These are phyloP conservation scores for Manihot esculenta DNA, from an alignment of 441 rosid genomes.

Conservation along the genomic window DNA sequence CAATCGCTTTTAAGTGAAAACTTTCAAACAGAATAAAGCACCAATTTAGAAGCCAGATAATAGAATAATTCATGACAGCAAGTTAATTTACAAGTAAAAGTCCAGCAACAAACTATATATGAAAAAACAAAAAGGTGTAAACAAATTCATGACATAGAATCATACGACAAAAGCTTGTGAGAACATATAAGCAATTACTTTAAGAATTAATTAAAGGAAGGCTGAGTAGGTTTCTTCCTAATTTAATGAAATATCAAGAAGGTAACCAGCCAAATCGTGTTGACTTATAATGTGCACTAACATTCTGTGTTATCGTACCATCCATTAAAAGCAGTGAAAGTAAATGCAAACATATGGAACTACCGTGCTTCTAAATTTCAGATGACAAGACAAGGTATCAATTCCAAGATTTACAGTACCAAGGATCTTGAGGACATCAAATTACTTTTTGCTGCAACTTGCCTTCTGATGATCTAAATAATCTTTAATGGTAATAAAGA, in stretches of 20 bases:
- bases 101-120: neutral
- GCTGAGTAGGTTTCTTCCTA: no score
- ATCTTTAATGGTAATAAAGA: neutral
- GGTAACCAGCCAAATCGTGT: no score
- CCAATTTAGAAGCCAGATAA: neutral
- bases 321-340: neutral
- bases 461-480: neutral
- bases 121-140: neutral
- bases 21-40: neutral
- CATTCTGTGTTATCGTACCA: neutral
- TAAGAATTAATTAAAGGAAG: neutral
- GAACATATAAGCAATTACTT: neutral
- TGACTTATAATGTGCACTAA: no score
- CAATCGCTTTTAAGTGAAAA: neutral
- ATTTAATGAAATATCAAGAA: no score
- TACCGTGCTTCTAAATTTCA: neutral
- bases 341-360: neutral
- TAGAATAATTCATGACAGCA: conserved; percentile 2
- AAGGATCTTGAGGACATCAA: neutral
- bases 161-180: neutral
- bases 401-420: neutral
- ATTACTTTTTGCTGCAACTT: neutral
- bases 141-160: neutral
- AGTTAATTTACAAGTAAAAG: neutral
- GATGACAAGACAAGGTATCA: neutral